Evolutionary conservation across 2,329 filamentous ascomycete genomes (phyloP).

Genomic region (Aspergillus piperis): DNA sequence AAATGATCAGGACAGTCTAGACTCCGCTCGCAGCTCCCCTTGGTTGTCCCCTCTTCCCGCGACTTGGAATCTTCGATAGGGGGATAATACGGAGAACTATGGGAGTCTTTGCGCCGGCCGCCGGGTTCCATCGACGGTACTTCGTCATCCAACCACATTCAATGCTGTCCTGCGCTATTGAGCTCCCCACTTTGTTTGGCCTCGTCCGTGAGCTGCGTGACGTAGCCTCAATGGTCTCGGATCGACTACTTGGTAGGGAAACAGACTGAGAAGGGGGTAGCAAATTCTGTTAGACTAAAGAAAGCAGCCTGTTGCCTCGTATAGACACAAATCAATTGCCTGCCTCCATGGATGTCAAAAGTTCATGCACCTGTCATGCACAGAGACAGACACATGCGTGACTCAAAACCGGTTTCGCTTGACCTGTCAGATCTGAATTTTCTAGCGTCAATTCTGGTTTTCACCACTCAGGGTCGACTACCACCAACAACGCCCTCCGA

Average conservation of each 20-base stretch:
- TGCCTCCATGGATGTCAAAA: no score
- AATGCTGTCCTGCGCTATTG: not conserved
- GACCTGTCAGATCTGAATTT: not conserved
- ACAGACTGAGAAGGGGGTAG: not conserved
- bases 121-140: not conserved
- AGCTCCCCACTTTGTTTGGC: no score
- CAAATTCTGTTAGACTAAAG: no score
- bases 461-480: not conserved
- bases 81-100: not conserved
- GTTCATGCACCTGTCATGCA: no score
- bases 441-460: not conserved
- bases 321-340: not conserved
- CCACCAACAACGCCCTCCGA: not conserved
- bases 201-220: not conserved
- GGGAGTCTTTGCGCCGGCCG: not conserved
- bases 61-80: not conserved
- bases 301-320: no score
- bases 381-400: no score
- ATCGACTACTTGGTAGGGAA: not conserved
- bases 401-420: not conserved
- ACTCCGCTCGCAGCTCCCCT: conserved; percentile 1
- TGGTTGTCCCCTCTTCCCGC: not conserved
- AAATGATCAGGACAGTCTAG: conserved; percentile 6
- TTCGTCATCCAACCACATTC: not conserved
- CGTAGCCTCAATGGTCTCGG: not conserved